These are phyloP conservation scores for Cokeromyces recurvatus DNA, from an alignment of 371 early-diverging fungal genomes.

Conservation along the genomic window DNA sequence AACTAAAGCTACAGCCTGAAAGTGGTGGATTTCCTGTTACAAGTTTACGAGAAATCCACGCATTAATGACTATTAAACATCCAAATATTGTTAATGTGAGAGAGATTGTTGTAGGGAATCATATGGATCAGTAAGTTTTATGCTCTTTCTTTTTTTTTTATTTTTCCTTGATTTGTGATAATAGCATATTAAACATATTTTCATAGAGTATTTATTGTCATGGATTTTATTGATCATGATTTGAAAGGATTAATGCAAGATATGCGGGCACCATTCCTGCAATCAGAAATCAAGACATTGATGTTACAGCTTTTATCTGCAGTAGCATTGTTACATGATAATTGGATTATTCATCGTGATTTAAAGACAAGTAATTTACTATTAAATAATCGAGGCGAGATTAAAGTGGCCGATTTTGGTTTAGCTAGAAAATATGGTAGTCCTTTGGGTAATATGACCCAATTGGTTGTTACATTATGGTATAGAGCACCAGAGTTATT, in stretches of 20 bases:
- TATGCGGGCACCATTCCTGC: conserved; percentile 76
- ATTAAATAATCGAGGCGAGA: conserved; percentile 78
- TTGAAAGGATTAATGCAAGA: conserved; percentile 85
- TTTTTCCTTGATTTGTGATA: too few species aligned
- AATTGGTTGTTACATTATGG: conserved; percentile 91
- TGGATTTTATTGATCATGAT: conserved; percentile 97
- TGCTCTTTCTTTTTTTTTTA: too few species aligned
- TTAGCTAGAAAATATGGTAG: conserved; percentile 75
- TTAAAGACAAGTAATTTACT: conserved; percentile 96
- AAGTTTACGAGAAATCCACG: conserved; percentile 87
- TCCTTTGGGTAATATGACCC: conserved; percentile 73
- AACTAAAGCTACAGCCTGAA: conserved; percentile 93
- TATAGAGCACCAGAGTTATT: conserved; percentile 98
- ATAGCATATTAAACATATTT: background rate
- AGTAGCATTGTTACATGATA: conserved; percentile 84
- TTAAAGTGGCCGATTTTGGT: conserved; percentile 87
- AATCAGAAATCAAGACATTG: conserved; percentile 90
- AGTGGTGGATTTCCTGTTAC: conserved; percentile 96
- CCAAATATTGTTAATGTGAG: conserved; percentile 93
- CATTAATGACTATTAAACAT: conserved; percentile 83
- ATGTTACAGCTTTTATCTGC: conserved; percentile 87
- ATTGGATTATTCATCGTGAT: conserved; percentile 97
- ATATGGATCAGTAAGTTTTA: conserved; percentile 66
- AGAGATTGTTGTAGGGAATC: conserved; percentile 86
- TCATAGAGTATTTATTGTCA: conserved; percentile 91